phyloP scores from a whole-genome alignment of 352 stramenopile genomes.

The Pythium graminicola region DNA sequence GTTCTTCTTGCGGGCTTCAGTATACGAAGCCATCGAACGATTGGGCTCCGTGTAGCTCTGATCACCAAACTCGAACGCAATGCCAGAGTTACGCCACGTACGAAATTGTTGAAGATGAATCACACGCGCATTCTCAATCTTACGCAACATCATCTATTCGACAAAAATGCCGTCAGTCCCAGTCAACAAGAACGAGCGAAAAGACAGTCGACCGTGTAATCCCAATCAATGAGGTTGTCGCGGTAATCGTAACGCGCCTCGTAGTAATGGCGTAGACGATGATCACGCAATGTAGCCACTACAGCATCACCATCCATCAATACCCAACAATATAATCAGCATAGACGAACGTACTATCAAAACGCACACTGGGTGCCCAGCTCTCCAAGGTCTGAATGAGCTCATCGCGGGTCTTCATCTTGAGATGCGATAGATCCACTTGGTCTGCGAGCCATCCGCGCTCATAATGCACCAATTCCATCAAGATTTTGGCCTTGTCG shows the following conservation, averaged over 20 bases:
- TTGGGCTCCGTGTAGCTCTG: conserved; percentile 89
- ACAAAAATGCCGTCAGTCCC: not conserved
- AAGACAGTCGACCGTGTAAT: conserved; percentile 75
- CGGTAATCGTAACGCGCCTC: conserved; percentile 91
- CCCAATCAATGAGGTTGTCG: conserved; percentile 92
- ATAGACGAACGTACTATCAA: conserved; percentile 48
- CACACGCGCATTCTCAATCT: conserved; percentile 84
- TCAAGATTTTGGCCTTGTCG: conserved; percentile 56
- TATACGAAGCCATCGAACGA: conserved; percentile 86
- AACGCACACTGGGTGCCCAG: conserved; percentile 64
- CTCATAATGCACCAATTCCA: conserved; percentile 70
- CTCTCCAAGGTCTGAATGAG: conserved; percentile 82
- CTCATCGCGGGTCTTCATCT: conserved; percentile 86
- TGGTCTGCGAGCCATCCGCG: conserved; percentile 47
- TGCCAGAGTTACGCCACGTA: conserved; percentile 86
- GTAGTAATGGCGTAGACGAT: conserved; percentile 87
- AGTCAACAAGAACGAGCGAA: not conserved
- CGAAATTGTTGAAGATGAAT: conserved; percentile 91
- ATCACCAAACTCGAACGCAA: conserved; percentile 95
- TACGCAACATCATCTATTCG: conserved; percentile 68
- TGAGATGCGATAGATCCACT: conserved; percentile 82
- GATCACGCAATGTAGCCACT: conserved; percentile 79
- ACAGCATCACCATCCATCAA: too few species aligned
- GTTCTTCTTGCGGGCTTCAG: conserved; percentile 66
- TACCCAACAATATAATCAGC: not conserved